A percentile compares a stretch with the other conserved stretches of the same genome.
Conservation (phyloP, 83 land plant species). For the Thuja plicata region DNA sequence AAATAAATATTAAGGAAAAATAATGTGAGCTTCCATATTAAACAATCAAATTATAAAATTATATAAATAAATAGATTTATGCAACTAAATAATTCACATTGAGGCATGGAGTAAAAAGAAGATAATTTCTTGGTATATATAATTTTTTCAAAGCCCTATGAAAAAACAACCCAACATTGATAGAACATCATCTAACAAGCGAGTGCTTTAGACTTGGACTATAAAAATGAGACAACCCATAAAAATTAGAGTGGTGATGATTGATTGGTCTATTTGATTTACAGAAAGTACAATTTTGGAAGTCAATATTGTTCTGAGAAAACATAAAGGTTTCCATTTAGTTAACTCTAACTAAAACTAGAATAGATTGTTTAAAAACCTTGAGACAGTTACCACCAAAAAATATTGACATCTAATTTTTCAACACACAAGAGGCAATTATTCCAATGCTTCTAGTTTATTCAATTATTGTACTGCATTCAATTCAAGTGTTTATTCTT, state of each 20-base stretch:
- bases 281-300: neutral
- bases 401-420: neutral
- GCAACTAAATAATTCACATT: neutral
- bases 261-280: neutral
- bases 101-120: neutral
- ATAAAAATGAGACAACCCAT: neutral
- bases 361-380: neutral
- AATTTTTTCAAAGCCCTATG: neutral
- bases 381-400: neutral
- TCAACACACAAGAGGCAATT: neutral
- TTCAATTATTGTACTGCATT: neutral
- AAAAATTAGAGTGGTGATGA: neutral
- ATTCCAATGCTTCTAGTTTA: neutral
- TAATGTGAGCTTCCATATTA: neutral
- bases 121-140: neutral
- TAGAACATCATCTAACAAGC: neutral
- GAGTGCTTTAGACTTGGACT: neutral
- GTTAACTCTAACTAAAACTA: neutral
- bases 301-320: neutral
- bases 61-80: neutral
- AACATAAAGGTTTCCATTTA: neutral
- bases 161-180: neutral
- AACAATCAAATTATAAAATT: neutral
- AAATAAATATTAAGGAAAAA: neutral
- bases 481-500: neutral